Conservation (phyloP, 306 rosid genomes). For the Styphnolobium japonicum region DNA sequence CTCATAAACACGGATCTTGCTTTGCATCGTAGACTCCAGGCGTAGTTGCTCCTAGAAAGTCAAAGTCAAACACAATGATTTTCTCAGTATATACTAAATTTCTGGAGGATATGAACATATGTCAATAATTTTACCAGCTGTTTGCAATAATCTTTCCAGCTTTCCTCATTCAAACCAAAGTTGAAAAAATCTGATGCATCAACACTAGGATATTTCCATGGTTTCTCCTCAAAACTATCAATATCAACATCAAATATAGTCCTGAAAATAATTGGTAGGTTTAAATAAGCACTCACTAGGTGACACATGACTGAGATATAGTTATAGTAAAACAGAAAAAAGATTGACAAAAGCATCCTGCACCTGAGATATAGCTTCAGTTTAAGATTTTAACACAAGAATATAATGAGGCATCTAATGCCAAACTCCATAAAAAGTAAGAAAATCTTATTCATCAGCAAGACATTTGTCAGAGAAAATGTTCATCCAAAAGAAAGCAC, state of each 20-base stretch:
- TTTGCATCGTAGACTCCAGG: conserved; percentile 97
- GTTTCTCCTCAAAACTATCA: conserved; percentile 91
- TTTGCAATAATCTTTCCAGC: conserved; percentile 97
- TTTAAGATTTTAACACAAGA: conserved; percentile 3
- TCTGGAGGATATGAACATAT: not conserved
- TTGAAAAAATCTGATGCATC: conserved; percentile 90
- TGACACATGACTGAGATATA: not conserved
- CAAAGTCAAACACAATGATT: not conserved
- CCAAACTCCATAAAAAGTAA: not conserved
- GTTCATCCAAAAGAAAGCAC: not conserved
- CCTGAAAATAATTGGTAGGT: conserved; percentile 55
- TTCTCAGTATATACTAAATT: conserved; percentile 25
- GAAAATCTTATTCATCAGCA: not conserved
- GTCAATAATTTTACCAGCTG: conserved; percentile 71
- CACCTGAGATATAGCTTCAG: not conserved
- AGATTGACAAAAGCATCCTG: no score
- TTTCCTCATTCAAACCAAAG: conserved; percentile 88
- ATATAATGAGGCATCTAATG: not conserved
- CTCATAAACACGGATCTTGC: conserved; percentile 95
- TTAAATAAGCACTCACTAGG: conserved; percentile 4
- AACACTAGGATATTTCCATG: conserved; percentile 84
- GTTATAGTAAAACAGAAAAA: no score
- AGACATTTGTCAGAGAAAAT: not conserved
- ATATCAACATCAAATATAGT: conserved; percentile 90
- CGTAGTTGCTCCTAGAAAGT: conserved; percentile 88